Evolutionary conservation across 257 asterid species (phyloP).

Genomic region (Nicotiana paniculata): DNA sequence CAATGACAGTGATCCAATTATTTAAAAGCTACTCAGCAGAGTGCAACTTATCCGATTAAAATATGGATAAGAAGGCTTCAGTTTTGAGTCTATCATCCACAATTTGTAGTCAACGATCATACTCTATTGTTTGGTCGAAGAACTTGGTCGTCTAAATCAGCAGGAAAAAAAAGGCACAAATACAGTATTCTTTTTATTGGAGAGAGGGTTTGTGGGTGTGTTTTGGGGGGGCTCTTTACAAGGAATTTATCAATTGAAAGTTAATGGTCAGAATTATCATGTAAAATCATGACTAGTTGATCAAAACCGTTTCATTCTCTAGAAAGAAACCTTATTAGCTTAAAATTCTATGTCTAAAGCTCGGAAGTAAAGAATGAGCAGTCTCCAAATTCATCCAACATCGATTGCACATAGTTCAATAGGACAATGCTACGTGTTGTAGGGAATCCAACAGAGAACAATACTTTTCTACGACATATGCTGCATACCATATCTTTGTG

Average conservation of each 20-base stretch:
- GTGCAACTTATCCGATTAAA: neutral
- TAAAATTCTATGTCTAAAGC: neutral
- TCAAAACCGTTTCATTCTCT: neutral
- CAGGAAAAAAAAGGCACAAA: neutral
- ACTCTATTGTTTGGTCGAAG: neutral
- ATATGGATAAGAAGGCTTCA: neutral
- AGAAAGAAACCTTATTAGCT: neutral
- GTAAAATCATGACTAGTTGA: neutral
- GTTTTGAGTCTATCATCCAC: neutral
- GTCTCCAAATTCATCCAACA: neutral
- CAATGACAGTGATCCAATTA: neutral
- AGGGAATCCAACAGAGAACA: neutral
- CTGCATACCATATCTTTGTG: slow-evolving; percentile 67
- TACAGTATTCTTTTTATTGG: no score
- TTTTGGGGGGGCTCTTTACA: neutral
- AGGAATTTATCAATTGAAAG: neutral
- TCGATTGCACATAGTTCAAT: neutral
- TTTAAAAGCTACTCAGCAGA: neutral
- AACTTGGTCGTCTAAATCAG: neutral
- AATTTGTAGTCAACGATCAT: neutral
- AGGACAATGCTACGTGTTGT: neutral
- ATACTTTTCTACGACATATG: neutral
- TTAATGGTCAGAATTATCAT: no score
- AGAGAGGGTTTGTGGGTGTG: no score
- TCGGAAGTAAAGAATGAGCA: neutral